Base-by-base conservation (phyloP, 2,329 filamentous ascomycete genomes). In the Venturia asperata region DNA sequence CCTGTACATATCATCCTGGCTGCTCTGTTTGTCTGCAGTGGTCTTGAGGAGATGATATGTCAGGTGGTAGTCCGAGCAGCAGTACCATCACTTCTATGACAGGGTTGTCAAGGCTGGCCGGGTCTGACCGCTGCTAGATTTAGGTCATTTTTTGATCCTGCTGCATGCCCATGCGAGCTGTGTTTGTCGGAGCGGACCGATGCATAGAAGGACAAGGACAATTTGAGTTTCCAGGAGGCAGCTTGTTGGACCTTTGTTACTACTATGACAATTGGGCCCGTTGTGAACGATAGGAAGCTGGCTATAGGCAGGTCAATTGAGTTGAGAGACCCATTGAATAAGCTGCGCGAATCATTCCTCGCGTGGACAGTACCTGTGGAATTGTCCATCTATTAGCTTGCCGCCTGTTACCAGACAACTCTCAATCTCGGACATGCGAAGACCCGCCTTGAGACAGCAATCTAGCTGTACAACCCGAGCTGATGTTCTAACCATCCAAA, bases 401-500 rank as follows among this genome's bases (percentile, higher is more conserved):
- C 42, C 60, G 60, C 60, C 60, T 61, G 37, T 61, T 37, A 61
- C 60, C 60, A 61, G 37, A 27, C 60, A 61, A 24, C 42, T 42
- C 37, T 61, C 24, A 21, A 39, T 42, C 37, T 43, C n/a, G 42
- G 60, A n/a, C 39, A 37, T 43, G 60, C 60, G 27, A 61, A 42
- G 42, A 61, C 21, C 34, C 19, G 34, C 60, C 24, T 24, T 61
- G 60, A 45, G 60, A 42, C 60, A 30, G 21, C 27, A 61, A 43
- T 61, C 60, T 43, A 61, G 42, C 24, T 42, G 60, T 61, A 24
- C 19, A 19, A 43, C 60, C 13, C 39, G 34, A 45, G 60, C 39
- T 61, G 37, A 34, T n/a, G 15, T 58, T 58, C 52, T 58, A 58
- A 58, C 30, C 52, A 27, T 58, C 27, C 37, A 37, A 15, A 37